Evolutionary conservation across 176 grass and related monocot genomes (phyloP).

Genomic region (Leersia perrieri): DNA sequence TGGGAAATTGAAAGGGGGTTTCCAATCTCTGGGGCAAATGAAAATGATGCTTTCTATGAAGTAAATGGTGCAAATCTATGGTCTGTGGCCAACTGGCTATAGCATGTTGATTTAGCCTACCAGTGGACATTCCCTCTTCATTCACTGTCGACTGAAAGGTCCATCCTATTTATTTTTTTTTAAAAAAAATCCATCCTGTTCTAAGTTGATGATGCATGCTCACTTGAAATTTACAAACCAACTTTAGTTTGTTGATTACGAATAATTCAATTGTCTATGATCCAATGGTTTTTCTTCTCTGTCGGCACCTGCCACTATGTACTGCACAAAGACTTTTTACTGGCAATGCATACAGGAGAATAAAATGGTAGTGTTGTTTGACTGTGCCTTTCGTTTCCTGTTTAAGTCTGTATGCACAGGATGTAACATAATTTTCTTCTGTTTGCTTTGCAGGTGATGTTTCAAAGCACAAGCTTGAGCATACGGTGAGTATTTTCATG

Average conservation of each 20-base stretch:
- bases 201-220: too few species aligned
- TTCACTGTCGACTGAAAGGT: not conserved
- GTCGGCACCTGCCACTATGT: not conserved
- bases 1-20: not conserved
- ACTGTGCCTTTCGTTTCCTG: not conserved
- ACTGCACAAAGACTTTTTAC: not conserved
- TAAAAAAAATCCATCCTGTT: too few species aligned
- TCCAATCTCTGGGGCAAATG: not conserved
- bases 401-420: not conserved
- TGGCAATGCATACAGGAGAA: not conserved
- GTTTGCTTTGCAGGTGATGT: constrained; percentile 43
- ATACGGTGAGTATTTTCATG: constrained; percentile 50
- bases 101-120: not conserved
- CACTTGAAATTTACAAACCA: not conserved
- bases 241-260: not conserved
- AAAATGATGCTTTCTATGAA: not conserved
- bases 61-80: not conserved
- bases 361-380: not conserved
- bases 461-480: constrained; percentile 54
- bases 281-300: not conserved
- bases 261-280: not conserved
- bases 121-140: not conserved
- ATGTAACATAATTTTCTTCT: not conserved
- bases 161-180: not conserved
- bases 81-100: not conserved